Conservation (phyloP, 805 yeast species). For the Torulaspora microellipsoides region DNA sequence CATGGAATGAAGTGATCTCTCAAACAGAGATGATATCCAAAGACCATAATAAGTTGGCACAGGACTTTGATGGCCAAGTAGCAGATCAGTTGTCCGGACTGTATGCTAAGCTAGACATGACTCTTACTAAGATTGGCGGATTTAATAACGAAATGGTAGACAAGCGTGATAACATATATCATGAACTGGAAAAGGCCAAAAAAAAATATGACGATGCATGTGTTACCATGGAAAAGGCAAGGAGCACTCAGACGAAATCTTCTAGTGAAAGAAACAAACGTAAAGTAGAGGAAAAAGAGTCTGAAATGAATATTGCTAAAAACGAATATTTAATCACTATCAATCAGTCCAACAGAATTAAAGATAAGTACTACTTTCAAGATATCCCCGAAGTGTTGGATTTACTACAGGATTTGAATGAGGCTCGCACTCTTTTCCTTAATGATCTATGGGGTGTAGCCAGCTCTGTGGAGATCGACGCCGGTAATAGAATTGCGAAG, state of each 20-base stretch:
- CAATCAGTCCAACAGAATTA: constrained; percentile 80
- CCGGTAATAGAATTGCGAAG: constrained; percentile 40
- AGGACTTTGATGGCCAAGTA: constrained; percentile 55
- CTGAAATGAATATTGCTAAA: constrained; percentile 84
- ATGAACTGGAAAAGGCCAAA: constrained; percentile 42
- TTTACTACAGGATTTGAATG: constrained; percentile 77
- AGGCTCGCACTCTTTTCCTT: constrained; percentile 64
- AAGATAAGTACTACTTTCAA: constrained; percentile 89
- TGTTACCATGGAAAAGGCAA: constrained; percentile 69
- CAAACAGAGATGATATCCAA: constrained; percentile 78
- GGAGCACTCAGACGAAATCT: constrained; percentile 66
- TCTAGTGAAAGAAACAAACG: constrained; percentile 45
- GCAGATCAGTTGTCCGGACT: constrained; percentile 56
- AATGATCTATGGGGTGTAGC: constrained; percentile 68
- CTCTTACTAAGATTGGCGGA: constrained; percentile 51
- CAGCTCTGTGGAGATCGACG: constrained; percentile 52
- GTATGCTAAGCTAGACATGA: constrained; percentile 47
- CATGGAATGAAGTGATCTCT: constrained; percentile 84
- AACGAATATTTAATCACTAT: constrained; percentile 77
- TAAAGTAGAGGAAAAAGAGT: constrained; percentile 56
- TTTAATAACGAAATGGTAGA: constrained; percentile 56
- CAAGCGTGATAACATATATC: constrained; percentile 34
- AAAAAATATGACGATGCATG: constrained; percentile 78
- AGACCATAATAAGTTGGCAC: constrained; percentile 56
- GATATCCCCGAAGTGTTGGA: constrained; percentile 90